Evolutionary conservation across 176 grass and related monocot species (phyloP).

Genomic region (Oryza glaberrima): DNA sequence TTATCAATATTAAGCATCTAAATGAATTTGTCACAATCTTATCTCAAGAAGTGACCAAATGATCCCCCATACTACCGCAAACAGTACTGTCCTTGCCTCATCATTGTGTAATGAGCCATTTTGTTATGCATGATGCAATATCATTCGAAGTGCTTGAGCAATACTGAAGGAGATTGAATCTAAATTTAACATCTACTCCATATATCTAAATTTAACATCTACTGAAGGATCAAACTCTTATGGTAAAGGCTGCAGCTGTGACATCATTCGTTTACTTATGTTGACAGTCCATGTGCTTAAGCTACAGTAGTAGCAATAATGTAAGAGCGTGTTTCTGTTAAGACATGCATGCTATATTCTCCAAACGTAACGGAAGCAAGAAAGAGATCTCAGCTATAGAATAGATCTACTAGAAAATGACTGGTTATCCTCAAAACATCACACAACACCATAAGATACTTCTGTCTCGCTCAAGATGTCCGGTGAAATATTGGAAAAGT

Average conservation of each 20-base stretch:
- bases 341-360: constrained; percentile 8
- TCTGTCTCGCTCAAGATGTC: constrained; percentile 28
- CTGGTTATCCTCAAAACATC: constrained; percentile 33
- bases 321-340: not conserved
- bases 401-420: constrained; percentile 29
- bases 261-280: not conserved
- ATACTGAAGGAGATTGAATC: not conserved
- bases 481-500: constrained; percentile 27
- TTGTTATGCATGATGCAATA: not conserved
- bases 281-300: not conserved
- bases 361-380: constrained; percentile 7
- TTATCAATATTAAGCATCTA: constrained; percentile 5
- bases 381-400: constrained; percentile 5
- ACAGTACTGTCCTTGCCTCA: not conserved
- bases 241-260: no score
- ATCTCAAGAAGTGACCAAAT: not conserved
- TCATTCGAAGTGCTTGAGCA: not conserved
- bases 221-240: not conserved
- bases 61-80: not conserved
- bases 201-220: not conserved
- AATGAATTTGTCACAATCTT: constrained; percentile 12
- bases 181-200: not conserved
- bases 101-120: not conserved
- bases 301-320: not conserved
- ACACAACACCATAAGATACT: constrained; percentile 20